phyloP scores from a whole-genome alignment of 1,139 yeast genomes.

The Pneumocystis carinii region DNA sequence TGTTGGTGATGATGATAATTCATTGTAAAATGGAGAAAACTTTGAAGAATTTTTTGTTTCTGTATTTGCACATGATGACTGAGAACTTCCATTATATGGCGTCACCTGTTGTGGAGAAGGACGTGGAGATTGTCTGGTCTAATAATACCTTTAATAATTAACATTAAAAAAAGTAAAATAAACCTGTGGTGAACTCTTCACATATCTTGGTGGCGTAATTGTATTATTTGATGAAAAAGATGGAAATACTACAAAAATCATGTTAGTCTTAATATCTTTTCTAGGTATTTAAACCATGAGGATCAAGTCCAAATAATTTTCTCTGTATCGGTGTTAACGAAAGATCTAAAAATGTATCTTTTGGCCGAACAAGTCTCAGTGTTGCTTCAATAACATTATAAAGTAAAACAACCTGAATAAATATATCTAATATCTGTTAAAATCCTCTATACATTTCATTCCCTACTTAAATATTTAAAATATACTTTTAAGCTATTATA shows the following conservation, averaged over 20 bases:
- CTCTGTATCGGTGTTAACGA: constrained; percentile 1
- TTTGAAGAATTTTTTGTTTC: background rate
- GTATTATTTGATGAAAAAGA: background rate
- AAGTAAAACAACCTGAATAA: background rate
- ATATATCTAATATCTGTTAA: background rate
- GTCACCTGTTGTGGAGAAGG: background rate
- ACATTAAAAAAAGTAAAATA: background rate
- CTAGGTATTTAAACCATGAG: background rate
- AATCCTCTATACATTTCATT: background rate
- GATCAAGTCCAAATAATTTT: constrained; percentile 1
- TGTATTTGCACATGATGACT: background rate
- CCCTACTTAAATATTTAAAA: background rate
- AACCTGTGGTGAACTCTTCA: background rate
- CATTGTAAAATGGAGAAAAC: background rate
- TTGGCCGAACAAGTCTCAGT: background rate
- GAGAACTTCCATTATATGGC: background rate
- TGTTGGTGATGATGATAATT: background rate
- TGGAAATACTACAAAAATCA: background rate
- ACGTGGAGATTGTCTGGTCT: background rate
- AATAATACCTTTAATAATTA: background rate
- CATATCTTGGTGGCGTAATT: constrained; percentile 1
- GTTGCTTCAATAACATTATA: background rate
- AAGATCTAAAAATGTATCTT: constrained; percentile 1
- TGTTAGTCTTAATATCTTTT: background rate
- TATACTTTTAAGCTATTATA: background rate